Conservation (phyloP, 441 rosid species). For the Aquilaria agallochum region DNA sequence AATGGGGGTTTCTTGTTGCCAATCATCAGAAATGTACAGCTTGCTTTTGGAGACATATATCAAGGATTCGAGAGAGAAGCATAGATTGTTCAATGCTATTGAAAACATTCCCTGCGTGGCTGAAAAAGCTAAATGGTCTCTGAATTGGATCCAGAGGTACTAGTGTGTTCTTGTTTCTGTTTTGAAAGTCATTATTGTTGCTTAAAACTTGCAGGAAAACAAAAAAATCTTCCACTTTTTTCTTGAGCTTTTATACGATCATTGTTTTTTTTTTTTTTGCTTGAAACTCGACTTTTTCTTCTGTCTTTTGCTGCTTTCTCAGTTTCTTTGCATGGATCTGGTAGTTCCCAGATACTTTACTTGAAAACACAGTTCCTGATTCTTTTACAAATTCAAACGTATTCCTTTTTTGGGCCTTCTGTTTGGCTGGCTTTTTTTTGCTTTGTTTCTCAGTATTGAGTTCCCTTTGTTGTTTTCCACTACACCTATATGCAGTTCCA, state of each 20-base stretch:
- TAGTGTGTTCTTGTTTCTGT: conserved; percentile 2
- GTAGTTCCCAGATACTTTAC: too few species aligned
- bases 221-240: not conserved
- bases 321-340: too few species aligned
- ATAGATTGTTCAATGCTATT: conserved; percentile 79
- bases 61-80: conserved; percentile 77
- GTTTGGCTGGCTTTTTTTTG: not conserved
- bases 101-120: conserved; percentile 79
- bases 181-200: not conserved
- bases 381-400: too few species aligned
- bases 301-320: too few species aligned
- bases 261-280: too few species aligned
- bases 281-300: too few species aligned
- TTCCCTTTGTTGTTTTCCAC: conserved; percentile 10
- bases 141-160: conserved; percentile 84
- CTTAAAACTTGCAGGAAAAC: too few species aligned
- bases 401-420: too few species aligned
- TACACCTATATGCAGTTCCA: conserved; percentile 44
- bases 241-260: not conserved
- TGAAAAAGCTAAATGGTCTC: conserved; percentile 80
- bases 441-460: not conserved
- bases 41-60: conserved; percentile 85
- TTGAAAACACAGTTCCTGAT: too few species aligned
- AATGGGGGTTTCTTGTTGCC: conserved; percentile 13
- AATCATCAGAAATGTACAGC: conserved; percentile 77